These are phyloP conservation scores for Rosellinia necatrix DNA, from an alignment of 2,329 filamentous ascomycete genomes.

Conservation along the genomic window DNA sequence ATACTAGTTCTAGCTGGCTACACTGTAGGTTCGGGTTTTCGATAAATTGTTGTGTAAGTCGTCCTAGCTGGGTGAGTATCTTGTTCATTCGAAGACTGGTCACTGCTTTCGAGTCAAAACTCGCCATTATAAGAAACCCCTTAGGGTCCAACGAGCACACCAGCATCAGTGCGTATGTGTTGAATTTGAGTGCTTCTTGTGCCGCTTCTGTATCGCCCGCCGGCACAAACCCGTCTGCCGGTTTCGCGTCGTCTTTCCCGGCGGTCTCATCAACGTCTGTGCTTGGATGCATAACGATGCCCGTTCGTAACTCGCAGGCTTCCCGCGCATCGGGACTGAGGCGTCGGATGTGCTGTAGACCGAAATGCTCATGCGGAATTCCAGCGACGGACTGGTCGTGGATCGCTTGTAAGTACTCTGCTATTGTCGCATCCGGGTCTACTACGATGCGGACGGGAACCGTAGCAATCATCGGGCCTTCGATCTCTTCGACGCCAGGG, in stretches of 20 bases:
- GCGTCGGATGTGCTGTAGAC: slow-evolving; percentile 63
- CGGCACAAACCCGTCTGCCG: slow-evolving; percentile 58
- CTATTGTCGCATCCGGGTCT: slow-evolving; percentile 47
- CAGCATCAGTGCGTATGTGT: slow-evolving; percentile 66
- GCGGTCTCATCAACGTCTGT: slow-evolving; percentile 36
- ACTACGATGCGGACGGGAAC: slow-evolving; percentile 59
- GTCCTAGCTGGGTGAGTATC: slow-evolving; percentile 56
- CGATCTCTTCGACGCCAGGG: slow-evolving; percentile 56
- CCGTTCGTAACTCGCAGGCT: slow-evolving; percentile 60
- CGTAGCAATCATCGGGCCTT: slow-evolving; percentile 65
- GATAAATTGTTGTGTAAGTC: slow-evolving; percentile 56
- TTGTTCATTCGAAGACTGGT: slow-evolving; percentile 55
- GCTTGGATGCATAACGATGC: slow-evolving; percentile 58
- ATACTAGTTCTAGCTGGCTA: slow-evolving; percentile 43
- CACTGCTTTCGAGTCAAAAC: slow-evolving; percentile 67
- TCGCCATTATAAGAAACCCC: slow-evolving; percentile 64
- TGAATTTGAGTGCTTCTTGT: slow-evolving; percentile 63
- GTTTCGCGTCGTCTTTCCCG: slow-evolving; percentile 41
- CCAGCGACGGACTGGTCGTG: slow-evolving; percentile 60
- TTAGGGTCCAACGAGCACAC: slow-evolving; percentile 64
- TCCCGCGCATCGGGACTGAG: slow-evolving; percentile 59
- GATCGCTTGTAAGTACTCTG: slow-evolving; percentile 59
- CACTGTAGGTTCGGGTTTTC: slow-evolving; percentile 42
- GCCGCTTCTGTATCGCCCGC: slow-evolving; percentile 61
- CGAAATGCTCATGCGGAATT: slow-evolving; percentile 68